Percentiles rank a stretch among this genome's conserved stretches.
phyloP scores from a whole-genome alignment of 768 basidiomycete genomes.

The Auricularia auricula-judae region DNA sequence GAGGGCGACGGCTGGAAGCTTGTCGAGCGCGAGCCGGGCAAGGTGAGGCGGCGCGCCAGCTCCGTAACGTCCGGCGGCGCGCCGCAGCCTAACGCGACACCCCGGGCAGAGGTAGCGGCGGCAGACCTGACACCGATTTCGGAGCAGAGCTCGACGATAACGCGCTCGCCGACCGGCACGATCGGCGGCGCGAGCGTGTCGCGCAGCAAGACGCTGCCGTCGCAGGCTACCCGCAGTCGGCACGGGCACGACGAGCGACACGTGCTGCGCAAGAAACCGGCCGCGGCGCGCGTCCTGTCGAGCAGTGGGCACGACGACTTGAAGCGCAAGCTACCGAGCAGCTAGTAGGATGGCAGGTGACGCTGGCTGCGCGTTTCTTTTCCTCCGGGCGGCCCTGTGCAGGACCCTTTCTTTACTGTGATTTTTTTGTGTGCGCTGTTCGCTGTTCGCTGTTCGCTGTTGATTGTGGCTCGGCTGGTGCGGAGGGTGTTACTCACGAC shows the following conservation, averaged over 20 bases:
- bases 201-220: neutral
- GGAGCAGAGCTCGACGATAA: neutral
- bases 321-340: neutral
- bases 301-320: neutral
- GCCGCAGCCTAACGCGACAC: neutral
- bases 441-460: too few relatives aligned
- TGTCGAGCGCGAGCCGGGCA: slow-evolving; percentile 5
- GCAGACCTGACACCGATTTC: neutral
- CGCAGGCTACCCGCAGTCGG: neutral
- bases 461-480: too few relatives aligned
- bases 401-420: too few relatives aligned
- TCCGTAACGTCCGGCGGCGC: neutral
- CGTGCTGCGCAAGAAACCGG: neutral
- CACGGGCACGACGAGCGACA: neutral
- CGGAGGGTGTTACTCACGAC: too few relatives aligned
- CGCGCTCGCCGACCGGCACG: neutral
- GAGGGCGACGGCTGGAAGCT: slow-evolving; percentile 8
- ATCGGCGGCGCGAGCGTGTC: neutral
- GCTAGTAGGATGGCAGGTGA: too few relatives aligned
- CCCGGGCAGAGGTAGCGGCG: neutral
- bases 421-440: too few relatives aligned
- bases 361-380: too few relatives aligned
- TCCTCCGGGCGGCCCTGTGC: too few relatives aligned
- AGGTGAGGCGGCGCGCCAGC: neutral
- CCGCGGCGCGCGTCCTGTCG: neutral